Evolutionary conservation across 1,284 basidiomycete genomes (phyloP).

Genomic region (Trametes polyzona): DNA sequence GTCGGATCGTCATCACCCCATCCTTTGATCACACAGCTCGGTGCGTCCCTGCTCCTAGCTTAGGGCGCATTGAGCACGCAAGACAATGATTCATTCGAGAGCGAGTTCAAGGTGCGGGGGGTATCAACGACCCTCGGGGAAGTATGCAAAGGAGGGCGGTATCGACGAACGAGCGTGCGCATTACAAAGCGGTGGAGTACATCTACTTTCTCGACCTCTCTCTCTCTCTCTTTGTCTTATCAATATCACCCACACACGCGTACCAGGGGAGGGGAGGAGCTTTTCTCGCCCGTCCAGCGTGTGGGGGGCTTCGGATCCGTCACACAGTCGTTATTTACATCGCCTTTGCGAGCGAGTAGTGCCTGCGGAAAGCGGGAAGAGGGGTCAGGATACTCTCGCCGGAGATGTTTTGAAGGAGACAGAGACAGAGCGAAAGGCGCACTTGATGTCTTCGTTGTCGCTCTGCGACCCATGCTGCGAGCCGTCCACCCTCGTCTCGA

Average conservation of each 20-base stretch:
- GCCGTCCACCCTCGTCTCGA: not conserved
- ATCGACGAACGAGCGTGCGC: not conserved
- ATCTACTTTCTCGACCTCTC: no score
- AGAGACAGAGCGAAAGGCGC: not conserved
- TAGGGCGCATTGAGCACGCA: no score
- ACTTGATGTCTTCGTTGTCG: conserved; percentile 7
- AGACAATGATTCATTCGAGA: no score
- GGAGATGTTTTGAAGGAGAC: not conserved
- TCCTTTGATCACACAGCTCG: not conserved
- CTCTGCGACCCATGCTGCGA: no score
- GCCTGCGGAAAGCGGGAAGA: not conserved
- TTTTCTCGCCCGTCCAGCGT: not conserved
- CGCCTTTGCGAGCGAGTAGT: not conserved
- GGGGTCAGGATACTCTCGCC: not conserved
- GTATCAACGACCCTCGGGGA: no score
- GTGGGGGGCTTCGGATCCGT: not conserved
- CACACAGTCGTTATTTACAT: not conserved
- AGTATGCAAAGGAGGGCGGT: no score
- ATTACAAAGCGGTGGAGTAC: not conserved
- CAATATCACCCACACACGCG: no score
- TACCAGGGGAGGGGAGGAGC: no score
- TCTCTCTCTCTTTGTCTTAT: no score
- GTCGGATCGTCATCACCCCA: not conserved
- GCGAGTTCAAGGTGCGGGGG: no score
- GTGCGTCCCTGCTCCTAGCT: no score